phyloP scores from a whole-genome alignment of 345 rosid genomes.

The Salix brachista region DNA sequence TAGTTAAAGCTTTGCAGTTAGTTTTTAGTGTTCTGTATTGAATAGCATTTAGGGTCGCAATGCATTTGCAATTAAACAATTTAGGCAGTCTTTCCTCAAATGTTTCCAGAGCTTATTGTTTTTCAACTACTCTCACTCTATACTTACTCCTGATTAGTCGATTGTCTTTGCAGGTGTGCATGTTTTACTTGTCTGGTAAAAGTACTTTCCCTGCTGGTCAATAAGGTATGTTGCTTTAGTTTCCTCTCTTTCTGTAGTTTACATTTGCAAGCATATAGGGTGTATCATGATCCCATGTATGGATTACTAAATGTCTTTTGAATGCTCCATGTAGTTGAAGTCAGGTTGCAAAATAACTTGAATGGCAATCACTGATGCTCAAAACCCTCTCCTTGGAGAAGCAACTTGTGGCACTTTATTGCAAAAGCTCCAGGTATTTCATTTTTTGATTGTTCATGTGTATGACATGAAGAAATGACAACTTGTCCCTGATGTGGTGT shows the following conservation, averaged over 20 bases:
- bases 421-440: slow-evolving; percentile 74
- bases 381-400: slow-evolving; percentile 81
- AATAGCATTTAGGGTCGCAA: background rate
- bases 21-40: background rate
- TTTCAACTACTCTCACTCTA: background rate
- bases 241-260: background rate
- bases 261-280: background rate
- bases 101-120: background rate
- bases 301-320: background rate
- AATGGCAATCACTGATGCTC: slow-evolving; percentile 67
- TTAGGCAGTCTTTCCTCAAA: background rate
- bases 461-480: background rate
- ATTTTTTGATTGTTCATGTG: background rate
- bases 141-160: background rate
- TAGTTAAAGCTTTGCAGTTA: background rate
- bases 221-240: slow-evolving; percentile 10
- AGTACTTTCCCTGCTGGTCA: slow-evolving; percentile 11
- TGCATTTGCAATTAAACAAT: background rate
- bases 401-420: slow-evolving; percentile 76
- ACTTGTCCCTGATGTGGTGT: slow-evolving; percentile 9
- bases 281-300: background rate
- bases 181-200: slow-evolving; percentile 20
- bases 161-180: slow-evolving; percentile 10
- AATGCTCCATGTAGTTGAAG: slow-evolving; percentile 21
- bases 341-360: slow-evolving; percentile 25